Conservation (phyloP, 2,329 filamentous ascomycete species). For the Stylonectria norvegica region DNA sequence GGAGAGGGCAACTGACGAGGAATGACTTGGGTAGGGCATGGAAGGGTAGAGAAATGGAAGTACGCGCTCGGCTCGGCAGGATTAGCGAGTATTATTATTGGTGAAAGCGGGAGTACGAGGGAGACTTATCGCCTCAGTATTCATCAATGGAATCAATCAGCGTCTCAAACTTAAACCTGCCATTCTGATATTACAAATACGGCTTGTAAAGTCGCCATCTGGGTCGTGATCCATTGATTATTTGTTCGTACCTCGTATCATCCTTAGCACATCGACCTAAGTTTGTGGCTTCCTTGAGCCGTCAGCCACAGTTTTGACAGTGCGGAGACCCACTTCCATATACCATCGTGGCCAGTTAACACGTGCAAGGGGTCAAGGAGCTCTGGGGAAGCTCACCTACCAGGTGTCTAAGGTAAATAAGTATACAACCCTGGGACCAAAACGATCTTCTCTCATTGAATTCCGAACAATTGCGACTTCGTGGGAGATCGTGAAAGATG, state of each 20-base stretch:
- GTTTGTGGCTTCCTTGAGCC: constrained; percentile 8
- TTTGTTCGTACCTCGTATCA: too few relatives aligned
- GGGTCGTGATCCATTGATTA: too few relatives aligned
- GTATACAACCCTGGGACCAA: too few relatives aligned
- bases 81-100: too few relatives aligned
- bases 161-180: too few relatives aligned
- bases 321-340: constrained; percentile 27
- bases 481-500: constrained; percentile 30
- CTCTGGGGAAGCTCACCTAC: constrained; percentile 2
- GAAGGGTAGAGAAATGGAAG: too few relatives aligned
- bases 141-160: too few relatives aligned
- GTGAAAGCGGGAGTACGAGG: too few relatives aligned
- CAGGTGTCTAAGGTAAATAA: constrained; percentile 3
- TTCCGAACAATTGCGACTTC: constrained; percentile 1
- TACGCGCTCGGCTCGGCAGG: too few relatives aligned
- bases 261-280: constrained; percentile 11
- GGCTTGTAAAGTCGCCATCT: constrained; percentile 7
- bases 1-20: constrained; percentile 37
- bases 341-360: constrained; percentile 26
- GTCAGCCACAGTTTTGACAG: too few relatives aligned
- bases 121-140: too few relatives aligned
- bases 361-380: constrained; percentile 23
- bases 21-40: constrained; percentile 15
- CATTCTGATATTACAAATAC: constrained; percentile 10
- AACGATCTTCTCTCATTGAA: constrained; percentile 6